These are phyloP conservation scores for Funneliformis caledonium DNA, from an alignment of 371 early-diverging fungal species.

Conservation along the genomic window DNA sequence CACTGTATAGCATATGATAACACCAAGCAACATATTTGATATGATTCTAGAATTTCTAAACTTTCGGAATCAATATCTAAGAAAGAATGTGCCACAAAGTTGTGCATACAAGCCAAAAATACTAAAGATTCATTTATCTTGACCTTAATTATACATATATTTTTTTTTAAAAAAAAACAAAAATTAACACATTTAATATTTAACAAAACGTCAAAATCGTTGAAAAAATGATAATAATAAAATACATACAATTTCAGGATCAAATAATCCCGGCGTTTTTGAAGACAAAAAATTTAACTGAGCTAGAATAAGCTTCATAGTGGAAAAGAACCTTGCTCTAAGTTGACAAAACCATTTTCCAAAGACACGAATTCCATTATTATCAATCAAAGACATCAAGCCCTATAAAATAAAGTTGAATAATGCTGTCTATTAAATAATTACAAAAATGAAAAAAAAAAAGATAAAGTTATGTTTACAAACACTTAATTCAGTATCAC, in stretches of 20 bases:
- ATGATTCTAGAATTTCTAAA: conserved; percentile 34
- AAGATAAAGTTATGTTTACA: neutral
- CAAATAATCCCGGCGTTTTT: neutral
- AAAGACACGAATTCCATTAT: neutral
- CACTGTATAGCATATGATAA: conserved; percentile 6
- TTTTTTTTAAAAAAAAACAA: neutral
- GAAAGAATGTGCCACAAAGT: conserved; percentile 35
- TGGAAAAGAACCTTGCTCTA: conserved; percentile 8
- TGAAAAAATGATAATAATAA: neutral
- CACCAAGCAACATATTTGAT: conserved; percentile 28
- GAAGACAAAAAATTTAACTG: neutral
- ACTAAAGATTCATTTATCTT: neutral
- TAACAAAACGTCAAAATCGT: neutral
- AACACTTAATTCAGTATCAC: conserved; percentile 22
- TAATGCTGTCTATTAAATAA: neutral
- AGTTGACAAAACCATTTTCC: conserved; percentile 36
- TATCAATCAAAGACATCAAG: conserved; percentile 20
- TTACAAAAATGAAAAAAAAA: neutral
- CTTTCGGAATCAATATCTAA: conserved; percentile 38
- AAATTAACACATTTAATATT: neutral
- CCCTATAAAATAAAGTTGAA: neutral
- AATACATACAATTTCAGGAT: neutral
- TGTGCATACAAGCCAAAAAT: neutral
- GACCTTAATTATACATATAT: neutral
- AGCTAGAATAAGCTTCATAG: conserved; percentile 11